These are phyloP conservation scores for Cryptococcus sp. DNA, from an alignment of 1,284 basidiomycete species.

Conservation along the genomic window DNA sequence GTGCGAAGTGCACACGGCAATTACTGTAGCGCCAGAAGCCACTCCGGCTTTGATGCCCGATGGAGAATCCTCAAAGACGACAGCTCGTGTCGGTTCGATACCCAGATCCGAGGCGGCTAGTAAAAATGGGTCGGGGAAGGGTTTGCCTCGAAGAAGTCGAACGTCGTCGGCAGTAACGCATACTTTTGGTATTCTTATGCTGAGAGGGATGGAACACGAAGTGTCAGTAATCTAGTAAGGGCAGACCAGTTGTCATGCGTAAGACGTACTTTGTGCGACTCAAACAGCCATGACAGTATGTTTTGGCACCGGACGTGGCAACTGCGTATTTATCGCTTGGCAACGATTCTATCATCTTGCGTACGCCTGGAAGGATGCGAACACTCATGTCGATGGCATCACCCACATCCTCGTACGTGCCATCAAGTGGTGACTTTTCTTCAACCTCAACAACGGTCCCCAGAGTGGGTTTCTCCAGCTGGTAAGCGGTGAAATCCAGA, in stretches of 20 bases:
- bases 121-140: constrained; percentile 71
- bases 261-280: constrained; percentile 21
- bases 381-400: constrained; percentile 65
- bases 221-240: constrained; percentile 6
- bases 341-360: constrained; percentile 66
- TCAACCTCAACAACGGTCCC: constrained; percentile 9
- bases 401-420: constrained; percentile 64
- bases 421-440: constrained; percentile 50
- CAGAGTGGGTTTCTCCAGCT: constrained; percentile 7
- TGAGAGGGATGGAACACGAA: constrained; percentile 54
- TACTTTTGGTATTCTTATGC: constrained; percentile 68
- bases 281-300: constrained; percentile 55
- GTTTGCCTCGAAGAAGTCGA: constrained; percentile 57
- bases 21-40: constrained; percentile 70
- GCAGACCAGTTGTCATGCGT: not conserved
- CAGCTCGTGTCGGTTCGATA: constrained; percentile 55
- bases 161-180: constrained; percentile 78
- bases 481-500: constrained; percentile 15
- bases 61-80: constrained; percentile 75
- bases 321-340: constrained; percentile 70
- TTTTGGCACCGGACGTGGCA: constrained; percentile 73
- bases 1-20: constrained; percentile 68
- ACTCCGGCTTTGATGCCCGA: constrained; percentile 72
- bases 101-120: constrained; percentile 72
- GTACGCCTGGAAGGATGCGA: constrained; percentile 71